Evolutionary conservation across 2,329 filamentous ascomycete genomes (phyloP).

Genomic region (Ceratocystis ficicola): DNA sequence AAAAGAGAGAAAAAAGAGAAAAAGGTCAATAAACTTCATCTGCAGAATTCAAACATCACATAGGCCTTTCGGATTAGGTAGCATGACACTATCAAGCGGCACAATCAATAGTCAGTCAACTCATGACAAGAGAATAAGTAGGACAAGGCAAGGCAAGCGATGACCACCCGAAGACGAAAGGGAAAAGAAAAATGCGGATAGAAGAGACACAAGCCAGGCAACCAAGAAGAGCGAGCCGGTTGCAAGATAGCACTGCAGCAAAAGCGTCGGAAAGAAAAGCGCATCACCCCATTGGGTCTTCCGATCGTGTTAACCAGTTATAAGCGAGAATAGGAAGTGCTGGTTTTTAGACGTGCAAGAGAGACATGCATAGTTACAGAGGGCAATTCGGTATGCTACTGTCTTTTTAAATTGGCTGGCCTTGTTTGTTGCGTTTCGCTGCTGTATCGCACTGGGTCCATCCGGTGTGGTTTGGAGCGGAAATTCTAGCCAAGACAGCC

Average conservation of each 20-base stretch:
- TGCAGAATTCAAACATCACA: background rate
- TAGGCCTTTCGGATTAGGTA: background rate
- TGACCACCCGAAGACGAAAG: background rate
- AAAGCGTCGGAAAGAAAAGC: background rate
- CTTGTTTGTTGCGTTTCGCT: background rate
- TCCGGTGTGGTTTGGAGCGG: background rate
- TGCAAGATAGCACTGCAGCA: constrained; percentile 6
- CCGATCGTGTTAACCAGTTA: background rate
- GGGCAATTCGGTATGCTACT: background rate
- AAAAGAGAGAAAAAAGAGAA: background rate
- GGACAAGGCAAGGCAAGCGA: background rate
- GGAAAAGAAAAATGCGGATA: background rate
- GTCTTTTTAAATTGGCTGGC: background rate
- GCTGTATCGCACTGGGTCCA: background rate
- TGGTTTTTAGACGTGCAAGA: background rate
- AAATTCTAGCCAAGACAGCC: background rate
- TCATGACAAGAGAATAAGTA: background rate
- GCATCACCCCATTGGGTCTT: constrained; percentile 1
- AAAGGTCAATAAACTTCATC: background rate
- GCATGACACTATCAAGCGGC: background rate
- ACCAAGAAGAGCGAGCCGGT: background rate
- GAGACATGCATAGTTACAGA: background rate
- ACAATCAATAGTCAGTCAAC: background rate
- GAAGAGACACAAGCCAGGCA: background rate
- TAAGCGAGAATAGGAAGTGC: background rate